Evolutionary conservation across 345 rosid genomes (phyloP), one percentile per base, ranked within the genome.

Genomic region (Bruguiera gymnorhiza): DNA sequence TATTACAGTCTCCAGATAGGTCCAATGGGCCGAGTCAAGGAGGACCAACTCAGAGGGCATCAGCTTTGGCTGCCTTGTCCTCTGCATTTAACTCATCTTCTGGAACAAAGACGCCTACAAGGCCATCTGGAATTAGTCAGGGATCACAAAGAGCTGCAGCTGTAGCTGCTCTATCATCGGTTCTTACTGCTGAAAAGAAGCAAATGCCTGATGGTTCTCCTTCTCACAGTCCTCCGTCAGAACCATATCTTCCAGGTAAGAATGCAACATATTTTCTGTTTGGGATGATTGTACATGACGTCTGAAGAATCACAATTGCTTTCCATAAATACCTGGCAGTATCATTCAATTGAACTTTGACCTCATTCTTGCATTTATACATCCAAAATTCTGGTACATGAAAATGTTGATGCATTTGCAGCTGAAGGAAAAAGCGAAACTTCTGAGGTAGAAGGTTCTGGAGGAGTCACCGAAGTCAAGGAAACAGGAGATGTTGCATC

Each of bases 61-160:
- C 84, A 65, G 97, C 97, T 61, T 84, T 92, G 71, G 97, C 97
- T 60, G 96, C 97, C 66, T 80, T 92, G 72, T 72, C 85, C 65
- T 86, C 91, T 29, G 96, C 98, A 53, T 88, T 92, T 76, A 86
- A 76, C 70, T 81, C 91, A 61, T 74, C 96, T 39, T 79, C 91
- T 11, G 85, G 73, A 72, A 32, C 70, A 68, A 92, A 86, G 71
- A 61, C 75, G 2, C 5, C 84, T 60, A 46, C 75, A 68, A 87
- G 75, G 87, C 4, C 85, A 70, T 67, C 81, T 64, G 70, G 80
- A 62, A 8, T 63, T 15, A 75, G 84, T 65, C 86, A 80, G 71
- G 93, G 88, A 58, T 87, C 97, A 48, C 99, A 95, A 80, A 89
- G 94, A 83, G 92, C 96, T 57, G 98, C 99, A 66, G 99, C 99